Base-by-base conservation (phyloP, 306 rosid genomes). In the Vigna unguiculata region DNA sequence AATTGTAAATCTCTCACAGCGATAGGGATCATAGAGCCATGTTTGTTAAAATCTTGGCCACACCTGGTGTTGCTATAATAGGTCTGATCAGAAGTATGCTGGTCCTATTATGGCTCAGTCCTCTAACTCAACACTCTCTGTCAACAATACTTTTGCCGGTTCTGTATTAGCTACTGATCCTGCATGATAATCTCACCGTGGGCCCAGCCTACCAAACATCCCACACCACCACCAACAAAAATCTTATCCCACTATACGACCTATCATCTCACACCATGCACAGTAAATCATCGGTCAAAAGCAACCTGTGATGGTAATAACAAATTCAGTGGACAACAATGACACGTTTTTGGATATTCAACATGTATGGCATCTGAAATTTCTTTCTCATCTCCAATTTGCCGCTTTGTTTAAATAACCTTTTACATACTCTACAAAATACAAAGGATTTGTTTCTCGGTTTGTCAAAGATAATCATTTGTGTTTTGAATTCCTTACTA, bases 91-190 rank as follows among this genome's bases (percentile, higher is more conserved):
- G 10, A 12, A 57, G 10, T 20, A 57, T 55, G 25, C 34, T 21
- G 30, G 60, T 54, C 60, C 60, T 20, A 9, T 55, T 55, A 22
- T 55, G 62, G 62, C n/a, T 55, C 8, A 55, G 22, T 9, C 60
- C 4, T 19, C 15, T 53, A 53, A 20, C 59, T 53, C 59, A 20
- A 53, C 54, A 5, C 55, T 9, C 2, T n/a, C 21, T n/a, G 9
- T n/a, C 24, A 17, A 19, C 6, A 17, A 19, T 52, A 52, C 28
- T 19, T n/a, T 51, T 51, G 57, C 22, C 22, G 4, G 57, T 32
- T 32, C 24, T 52, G 25, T 21, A 52, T 52, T 52, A 19, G 6
- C 58, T 52, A 19, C 14, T 52, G 13, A 49, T 48, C 10, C 11
- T 51, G 22, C 57, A 51, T 51, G 11, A 7, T 7, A n/a, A 20